These are phyloP conservation scores for Aspergillus felis DNA, from an alignment of 2,329 filamentous ascomycete genomes.

Conservation along the genomic window DNA sequence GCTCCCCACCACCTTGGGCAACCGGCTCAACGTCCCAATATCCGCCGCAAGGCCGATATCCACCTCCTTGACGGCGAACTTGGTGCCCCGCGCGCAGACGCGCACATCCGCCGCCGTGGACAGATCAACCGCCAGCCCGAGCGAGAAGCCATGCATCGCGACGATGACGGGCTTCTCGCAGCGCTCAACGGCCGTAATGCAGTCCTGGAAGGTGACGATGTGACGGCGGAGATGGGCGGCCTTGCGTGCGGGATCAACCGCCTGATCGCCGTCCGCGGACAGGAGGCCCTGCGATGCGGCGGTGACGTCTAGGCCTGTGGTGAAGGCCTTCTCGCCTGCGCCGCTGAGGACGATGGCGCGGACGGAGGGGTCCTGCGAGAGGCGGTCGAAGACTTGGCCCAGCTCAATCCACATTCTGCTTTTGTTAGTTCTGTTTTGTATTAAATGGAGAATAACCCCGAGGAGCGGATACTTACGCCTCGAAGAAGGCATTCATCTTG, in stretches of 20 bases:
- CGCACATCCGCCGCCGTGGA: slow-evolving; percentile 42
- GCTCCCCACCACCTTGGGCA: slow-evolving; percentile 46
- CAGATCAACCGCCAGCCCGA: slow-evolving; percentile 72
- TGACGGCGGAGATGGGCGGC: slow-evolving; percentile 61
- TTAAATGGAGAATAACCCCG: neutral
- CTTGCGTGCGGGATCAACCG: slow-evolving; percentile 59
- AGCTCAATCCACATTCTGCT: slow-evolving; percentile 79
- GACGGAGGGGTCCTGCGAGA: slow-evolving; percentile 68
- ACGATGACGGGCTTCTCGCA: slow-evolving; percentile 91
- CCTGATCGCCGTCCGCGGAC: slow-evolving; percentile 29
- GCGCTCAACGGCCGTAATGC: slow-evolving; percentile 70
- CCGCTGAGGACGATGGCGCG: slow-evolving; percentile 77
- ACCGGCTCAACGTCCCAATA: slow-evolving; percentile 44
- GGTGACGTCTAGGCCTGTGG: slow-evolving; percentile 77
- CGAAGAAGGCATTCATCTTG: slow-evolving; percentile 85
- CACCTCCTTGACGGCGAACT: slow-evolving; percentile 47
- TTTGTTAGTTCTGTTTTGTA: slow-evolving; percentile 4
- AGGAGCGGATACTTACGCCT: slow-evolving; percentile 46
- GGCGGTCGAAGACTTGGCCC: slow-evolving; percentile 63
- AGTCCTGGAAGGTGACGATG: slow-evolving; percentile 75
- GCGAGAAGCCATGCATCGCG: slow-evolving; percentile 72
- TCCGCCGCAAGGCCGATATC: slow-evolving; percentile 50
- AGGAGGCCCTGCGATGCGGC: slow-evolving; percentile 57
- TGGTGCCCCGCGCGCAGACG: slow-evolving; percentile 32
- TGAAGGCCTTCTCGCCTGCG: slow-evolving; percentile 79